These are phyloP conservation scores for Ganoderma boninense DNA, from an alignment of 1,284 basidiomycete species.

Conservation along the genomic window DNA sequence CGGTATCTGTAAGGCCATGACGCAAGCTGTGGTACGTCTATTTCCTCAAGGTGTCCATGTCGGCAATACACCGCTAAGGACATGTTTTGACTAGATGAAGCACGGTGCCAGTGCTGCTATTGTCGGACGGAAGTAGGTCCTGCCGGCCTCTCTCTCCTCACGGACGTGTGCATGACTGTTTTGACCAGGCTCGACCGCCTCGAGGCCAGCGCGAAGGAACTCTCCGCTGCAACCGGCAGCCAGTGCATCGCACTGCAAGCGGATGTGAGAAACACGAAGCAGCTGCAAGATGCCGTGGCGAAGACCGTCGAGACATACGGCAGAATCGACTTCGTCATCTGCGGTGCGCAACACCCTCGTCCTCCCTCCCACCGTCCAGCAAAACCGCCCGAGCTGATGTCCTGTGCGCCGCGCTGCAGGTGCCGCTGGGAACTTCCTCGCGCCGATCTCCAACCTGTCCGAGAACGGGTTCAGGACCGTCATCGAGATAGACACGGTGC, in stretches of 20 bases:
- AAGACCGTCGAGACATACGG: constrained; percentile 84
- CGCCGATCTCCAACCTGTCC: constrained; percentile 82
- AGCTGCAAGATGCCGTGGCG: constrained; percentile 80
- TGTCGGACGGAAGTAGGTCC: constrained; percentile 83
- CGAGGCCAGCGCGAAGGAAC: constrained; percentile 72
- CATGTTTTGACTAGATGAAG: constrained; percentile 65
- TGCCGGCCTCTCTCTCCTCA: neutral
- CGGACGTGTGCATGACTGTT: neutral
- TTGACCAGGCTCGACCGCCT: constrained; percentile 77
- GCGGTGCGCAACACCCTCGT: constrained; percentile 59
- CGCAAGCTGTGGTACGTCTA: constrained; percentile 73
- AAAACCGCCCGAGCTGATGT: constrained; percentile 8
- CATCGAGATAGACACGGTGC: constrained; percentile 91
- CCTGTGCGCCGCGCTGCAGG: constrained; percentile 52
- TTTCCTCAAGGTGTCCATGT: too few relatives aligned
- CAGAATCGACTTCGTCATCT: constrained; percentile 94
- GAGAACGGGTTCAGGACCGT: constrained; percentile 94
- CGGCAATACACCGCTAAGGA: neutral
- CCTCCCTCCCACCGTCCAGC: neutral
- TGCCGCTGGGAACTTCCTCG: constrained; percentile 91
- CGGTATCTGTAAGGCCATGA: constrained; percentile 94
- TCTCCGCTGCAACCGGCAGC: constrained; percentile 75
- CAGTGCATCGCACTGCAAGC: constrained; percentile 80
- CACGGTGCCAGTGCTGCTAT: constrained; percentile 88
- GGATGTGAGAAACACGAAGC: constrained; percentile 85